Conservation (phyloP, 768 basidiomycete genomes). For the Naganishia randhawae region DNA sequence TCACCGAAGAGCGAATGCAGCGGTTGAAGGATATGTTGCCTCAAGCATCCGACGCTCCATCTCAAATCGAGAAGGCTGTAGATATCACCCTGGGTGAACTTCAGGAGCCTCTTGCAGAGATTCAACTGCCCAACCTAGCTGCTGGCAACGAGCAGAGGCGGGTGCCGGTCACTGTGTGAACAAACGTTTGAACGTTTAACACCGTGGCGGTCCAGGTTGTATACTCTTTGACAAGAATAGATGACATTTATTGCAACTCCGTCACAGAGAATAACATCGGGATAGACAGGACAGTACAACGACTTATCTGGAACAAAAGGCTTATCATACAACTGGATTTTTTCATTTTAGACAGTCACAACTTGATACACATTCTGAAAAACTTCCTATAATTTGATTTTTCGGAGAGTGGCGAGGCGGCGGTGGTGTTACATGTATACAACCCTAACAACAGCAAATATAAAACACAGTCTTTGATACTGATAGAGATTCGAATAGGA, state of each 20-base stretch:
- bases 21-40: slow-evolving; percentile 20
- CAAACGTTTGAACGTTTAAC: background rate
- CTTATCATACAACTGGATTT: slow-evolving; percentile 8
- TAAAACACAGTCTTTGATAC: background rate
- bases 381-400: background rate
- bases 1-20: slow-evolving; percentile 34
- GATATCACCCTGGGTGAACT: background rate
- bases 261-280: background rate
- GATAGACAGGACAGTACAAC: background rate
- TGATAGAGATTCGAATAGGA: background rate
- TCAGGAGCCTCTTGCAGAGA: background rate
- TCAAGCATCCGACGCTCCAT: background rate
- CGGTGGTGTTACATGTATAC: background rate
- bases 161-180: background rate
- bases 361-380: background rate
- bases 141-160: background rate
- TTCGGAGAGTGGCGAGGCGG: background rate
- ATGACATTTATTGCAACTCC: background rate
- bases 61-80: background rate
- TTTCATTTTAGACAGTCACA: background rate
- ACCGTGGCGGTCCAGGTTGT: background rate
- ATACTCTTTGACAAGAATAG: background rate
- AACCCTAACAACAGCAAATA: background rate
- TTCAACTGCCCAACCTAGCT: background rate
- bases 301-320: background rate